Evolutionary conservation across 2,329 filamentous ascomycete genomes (phyloP).

Genomic region (Elsinoe arachidis): DNA sequence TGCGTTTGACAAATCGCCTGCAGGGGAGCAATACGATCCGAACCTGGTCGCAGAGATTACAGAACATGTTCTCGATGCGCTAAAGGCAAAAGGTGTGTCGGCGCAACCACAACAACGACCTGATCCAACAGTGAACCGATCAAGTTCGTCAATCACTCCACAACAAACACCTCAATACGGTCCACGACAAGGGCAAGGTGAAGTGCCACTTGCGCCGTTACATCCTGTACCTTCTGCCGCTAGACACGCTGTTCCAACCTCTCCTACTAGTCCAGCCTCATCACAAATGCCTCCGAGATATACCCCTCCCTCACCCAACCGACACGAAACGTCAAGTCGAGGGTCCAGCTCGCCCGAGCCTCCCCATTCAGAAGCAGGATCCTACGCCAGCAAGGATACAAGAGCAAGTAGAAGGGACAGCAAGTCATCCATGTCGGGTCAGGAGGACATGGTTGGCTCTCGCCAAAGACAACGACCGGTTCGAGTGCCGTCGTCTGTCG

Average conservation of each 20-base stretch:
- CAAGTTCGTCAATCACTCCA: neutral
- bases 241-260: constrained; percentile 24
- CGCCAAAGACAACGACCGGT: constrained; percentile 24
- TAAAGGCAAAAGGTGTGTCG: constrained; percentile 18
- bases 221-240: constrained; percentile 1
- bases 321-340: constrained; percentile 25
- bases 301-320: constrained; percentile 47
- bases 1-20: constrained; percentile 45
- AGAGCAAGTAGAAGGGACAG: constrained; percentile 12
- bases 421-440: constrained; percentile 19
- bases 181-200: neutral
- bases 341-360: constrained; percentile 32
- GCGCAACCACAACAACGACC: constrained; percentile 17
- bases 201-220: constrained; percentile 1
- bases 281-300: constrained; percentile 42
- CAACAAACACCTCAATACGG: constrained; percentile 6
- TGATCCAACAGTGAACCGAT: neutral
- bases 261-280: constrained; percentile 37
- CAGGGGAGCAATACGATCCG: constrained; percentile 46
- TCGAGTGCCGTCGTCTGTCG: constrained; percentile 30
- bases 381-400: constrained; percentile 10
- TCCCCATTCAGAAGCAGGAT: constrained; percentile 16
- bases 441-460: constrained; percentile 18
- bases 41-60: constrained; percentile 55
- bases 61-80: constrained; percentile 42